Base-by-base conservation (phyloP, 2,329 filamentous ascomycete species). In the Nemania bipapillata region DNA sequence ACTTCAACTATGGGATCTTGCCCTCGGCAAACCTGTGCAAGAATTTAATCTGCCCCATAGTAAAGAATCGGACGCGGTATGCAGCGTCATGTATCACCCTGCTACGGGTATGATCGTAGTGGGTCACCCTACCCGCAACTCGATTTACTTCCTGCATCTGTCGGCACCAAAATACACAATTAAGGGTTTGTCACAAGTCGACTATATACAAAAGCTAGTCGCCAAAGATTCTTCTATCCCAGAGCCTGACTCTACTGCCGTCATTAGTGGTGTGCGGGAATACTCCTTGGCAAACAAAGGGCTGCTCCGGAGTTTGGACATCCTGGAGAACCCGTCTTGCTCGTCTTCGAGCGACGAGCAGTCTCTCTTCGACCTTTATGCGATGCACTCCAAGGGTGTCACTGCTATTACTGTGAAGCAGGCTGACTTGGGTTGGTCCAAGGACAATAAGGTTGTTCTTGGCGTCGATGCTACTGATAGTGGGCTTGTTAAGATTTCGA, bases 301-400 rank as follows among this genome's bases (percentile, higher is more conserved):
- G 15, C 86, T 93, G 73, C 87, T 99, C 58, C 90, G 96, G 79
- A 98, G 95, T 78, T 83, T 99, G 64, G 94, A 97, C 76, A 93
- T 99, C 76, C 86, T 98, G 28, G 89, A 90, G 75, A 90, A 86
- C 74, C 89, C 91, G 37, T 87, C 90, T 63, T 87, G 89, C 70
- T 82, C 86, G 6, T 85, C 89, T 68, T 87, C 88, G 45, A 84
- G 84, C 26, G 90, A 91, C 24, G 91, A 96, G 71, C 88, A 89
- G 17, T 89, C 91, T 0, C 83, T 97, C 15, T 98, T 99, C 76
- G 96, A 99, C 83, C 86, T 99, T 9, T 99, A 99, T 79, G 92
- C 93, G 35, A 97, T 97, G 91, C 95, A 99, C 80, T 97, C 96
- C 11, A 96, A 94, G 82, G 96, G 96, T 69, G 94, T 98, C n/a